phyloP scores from a whole-genome alignment of 352 stramenopile genomes.

The Phytophthora uliginosa region DNA sequence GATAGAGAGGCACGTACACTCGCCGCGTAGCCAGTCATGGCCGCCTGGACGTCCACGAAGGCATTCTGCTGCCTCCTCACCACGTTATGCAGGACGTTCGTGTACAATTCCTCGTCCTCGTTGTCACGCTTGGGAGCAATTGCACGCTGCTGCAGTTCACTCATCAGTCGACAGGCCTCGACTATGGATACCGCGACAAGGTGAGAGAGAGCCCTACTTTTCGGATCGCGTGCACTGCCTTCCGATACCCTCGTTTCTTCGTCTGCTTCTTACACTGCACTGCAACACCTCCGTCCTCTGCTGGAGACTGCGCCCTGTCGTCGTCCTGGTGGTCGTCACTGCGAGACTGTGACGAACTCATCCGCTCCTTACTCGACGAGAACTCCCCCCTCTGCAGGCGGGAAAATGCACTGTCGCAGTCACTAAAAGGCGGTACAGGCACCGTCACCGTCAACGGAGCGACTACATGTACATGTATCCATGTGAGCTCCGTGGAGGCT shows the following conservation, averaged over 20 bases:
- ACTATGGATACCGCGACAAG: no score
- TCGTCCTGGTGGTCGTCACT: neutral
- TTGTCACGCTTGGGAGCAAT: constrained; percentile 14
- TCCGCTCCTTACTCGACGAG: neutral
- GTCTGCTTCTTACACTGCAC: neutral
- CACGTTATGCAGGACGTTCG: constrained; percentile 28
- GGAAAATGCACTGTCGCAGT: neutral
- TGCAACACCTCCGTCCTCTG: no score
- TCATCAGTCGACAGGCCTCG: constrained; percentile 1
- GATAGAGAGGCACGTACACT: constrained; percentile 16
- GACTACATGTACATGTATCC: no score
- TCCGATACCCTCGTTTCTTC: constrained; percentile 26
- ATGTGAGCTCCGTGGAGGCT: no score
- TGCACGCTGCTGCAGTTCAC: constrained; percentile 25
- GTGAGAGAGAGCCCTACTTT: constrained; percentile 20
- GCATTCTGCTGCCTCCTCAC: constrained; percentile 27
- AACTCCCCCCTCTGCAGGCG: neutral
- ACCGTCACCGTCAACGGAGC: no score
- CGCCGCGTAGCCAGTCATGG: constrained; percentile 28
- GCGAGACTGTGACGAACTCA: neutral
- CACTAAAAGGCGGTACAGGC: neutral
- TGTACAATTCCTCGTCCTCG: constrained; percentile 7
- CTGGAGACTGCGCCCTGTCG: neutral
- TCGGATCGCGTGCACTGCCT: constrained; percentile 34
- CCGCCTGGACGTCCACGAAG: constrained; percentile 31